phyloP scores from a whole-genome alignment of 176 grass and related monocot genomes.

The Triticum dicoccoides region DNA sequence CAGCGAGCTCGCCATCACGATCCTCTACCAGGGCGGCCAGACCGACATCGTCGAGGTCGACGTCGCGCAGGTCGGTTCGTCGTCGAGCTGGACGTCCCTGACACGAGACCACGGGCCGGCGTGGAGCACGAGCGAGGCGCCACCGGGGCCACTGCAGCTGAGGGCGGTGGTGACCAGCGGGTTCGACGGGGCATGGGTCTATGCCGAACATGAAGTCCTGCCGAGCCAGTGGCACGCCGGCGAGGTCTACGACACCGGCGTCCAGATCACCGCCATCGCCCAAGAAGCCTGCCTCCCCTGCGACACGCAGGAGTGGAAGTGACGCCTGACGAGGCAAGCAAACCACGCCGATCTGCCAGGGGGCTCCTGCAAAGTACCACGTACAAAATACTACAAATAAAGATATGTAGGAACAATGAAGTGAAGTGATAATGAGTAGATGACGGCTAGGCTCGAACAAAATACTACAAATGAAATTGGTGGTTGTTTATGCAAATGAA shows the following conservation, averaged over 20 bases:
- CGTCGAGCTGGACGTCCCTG: conserved; percentile 75
- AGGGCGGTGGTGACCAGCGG: conserved; percentile 80
- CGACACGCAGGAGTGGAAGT: conserved; percentile 63
- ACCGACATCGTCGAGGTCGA: conserved; percentile 91
- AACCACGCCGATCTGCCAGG: too few species aligned
- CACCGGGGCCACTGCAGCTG: conserved; percentile 77
- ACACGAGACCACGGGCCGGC: conserved; percentile 68
- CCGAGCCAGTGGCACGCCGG: conserved; percentile 54
- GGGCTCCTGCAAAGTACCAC: too few species aligned
- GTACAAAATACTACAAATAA: too few species aligned
- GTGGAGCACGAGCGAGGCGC: conserved; percentile 75
- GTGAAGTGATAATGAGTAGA: neutral
- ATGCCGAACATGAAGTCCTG: conserved; percentile 55
- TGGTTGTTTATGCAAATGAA: too few species aligned
- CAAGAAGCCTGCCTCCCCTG: conserved; percentile 71
- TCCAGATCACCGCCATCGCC: conserved; percentile 63
- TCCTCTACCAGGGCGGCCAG: conserved; percentile 92
- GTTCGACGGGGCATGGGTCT: conserved; percentile 82
- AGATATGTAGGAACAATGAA: neutral
- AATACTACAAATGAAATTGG: too few species aligned
- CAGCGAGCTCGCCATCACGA: conserved; percentile 51
- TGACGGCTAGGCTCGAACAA: neutral
- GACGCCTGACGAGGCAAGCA: neutral
- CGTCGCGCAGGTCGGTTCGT: conserved; percentile 63
- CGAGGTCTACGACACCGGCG: conserved; percentile 59